Conservation (phyloP, 73 alveolate species). For the Paramecium sexaurelia region DNA sequence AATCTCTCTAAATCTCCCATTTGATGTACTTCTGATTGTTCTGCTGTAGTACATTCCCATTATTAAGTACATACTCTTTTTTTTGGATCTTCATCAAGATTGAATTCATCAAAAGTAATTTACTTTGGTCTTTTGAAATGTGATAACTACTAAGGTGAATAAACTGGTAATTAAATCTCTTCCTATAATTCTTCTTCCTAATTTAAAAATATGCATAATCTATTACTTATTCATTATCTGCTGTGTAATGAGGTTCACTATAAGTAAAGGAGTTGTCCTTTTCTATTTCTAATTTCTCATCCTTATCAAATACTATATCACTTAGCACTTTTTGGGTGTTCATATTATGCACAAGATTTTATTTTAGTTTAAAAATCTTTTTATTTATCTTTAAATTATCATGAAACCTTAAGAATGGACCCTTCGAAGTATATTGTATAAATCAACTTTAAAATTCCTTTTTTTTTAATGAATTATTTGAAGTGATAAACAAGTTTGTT, state of each 20-base stretch:
- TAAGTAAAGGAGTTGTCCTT: background rate
- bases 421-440: background rate
- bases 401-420: background rate
- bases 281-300: background rate
- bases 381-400: slow-evolving; percentile 9
- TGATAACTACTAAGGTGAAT: background rate
- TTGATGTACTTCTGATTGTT: background rate
- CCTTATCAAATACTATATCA: background rate
- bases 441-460: background rate
- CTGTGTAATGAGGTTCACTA: background rate
- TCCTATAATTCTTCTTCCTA: background rate
- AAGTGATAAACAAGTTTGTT: too few species aligned
- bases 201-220: background rate
- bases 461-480: background rate
- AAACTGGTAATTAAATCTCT: background rate
- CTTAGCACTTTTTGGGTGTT: background rate
- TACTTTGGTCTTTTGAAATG: background rate
- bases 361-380: slow-evolving; percentile 19
- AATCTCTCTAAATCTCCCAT: slow-evolving; percentile 49
- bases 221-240: background rate
- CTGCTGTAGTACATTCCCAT: background rate
- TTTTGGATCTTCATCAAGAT: slow-evolving; percentile 24
- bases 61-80: background rate
- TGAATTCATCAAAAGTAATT: background rate
- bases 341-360: slow-evolving; percentile 6